Evolutionary conservation across 2,329 filamentous ascomycete species (phyloP), one percentile per base, ranked within the genome.

Genomic region (Fusarium tanahbumbuense): DNA sequence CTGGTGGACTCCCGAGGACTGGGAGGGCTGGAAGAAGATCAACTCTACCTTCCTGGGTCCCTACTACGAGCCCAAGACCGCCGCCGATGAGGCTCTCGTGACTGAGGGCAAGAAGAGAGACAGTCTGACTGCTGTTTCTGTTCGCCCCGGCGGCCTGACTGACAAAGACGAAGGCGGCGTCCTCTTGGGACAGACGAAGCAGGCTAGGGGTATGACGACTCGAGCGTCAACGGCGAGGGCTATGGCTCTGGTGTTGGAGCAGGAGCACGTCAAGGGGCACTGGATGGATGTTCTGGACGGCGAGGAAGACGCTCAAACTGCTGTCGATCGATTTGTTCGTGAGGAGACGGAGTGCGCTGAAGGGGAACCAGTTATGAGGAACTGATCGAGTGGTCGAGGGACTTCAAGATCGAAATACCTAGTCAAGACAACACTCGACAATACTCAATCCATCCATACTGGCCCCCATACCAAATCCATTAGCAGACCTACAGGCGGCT

Each of bases 181-280:
- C 6, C 75, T 79, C 64, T 75, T 86, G 27, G 83, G 84, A 18
- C 81, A 78, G 72, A 81, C 80, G 7, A 75, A 76, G 56, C 63
- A 59, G 5, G 70, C 77, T 4, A 70, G 67, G 23, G 83, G 83
- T 3, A 76, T 78, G 11, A 84, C 86, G 48, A 85, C 83, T 55
- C 81, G 89, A 6, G 85, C 83, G 32, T 85, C 86, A 73, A 88
- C 91, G 6, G 89, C 89, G 12, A 77, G 79, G 56, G 81, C 87
- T 3, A 82, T 85, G 6, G 85, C 85, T 8, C 77, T 83, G 73
- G 78, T 89, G 37, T 54, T 75, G 68, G 85, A 84, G 8, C 76
- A 75, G 5, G 79, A 79, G n/a, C 77, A 76, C 25, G 76, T 81
- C 18, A 80, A 78, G 75, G 84, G 78, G 34, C 76, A 76, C 27